A percentile compares a stretch with the other conserved stretches of the same genome.
phyloP scores from a whole-genome alignment of 73 alveolate genomes.

The Paramecium pentaurelia region DNA sequence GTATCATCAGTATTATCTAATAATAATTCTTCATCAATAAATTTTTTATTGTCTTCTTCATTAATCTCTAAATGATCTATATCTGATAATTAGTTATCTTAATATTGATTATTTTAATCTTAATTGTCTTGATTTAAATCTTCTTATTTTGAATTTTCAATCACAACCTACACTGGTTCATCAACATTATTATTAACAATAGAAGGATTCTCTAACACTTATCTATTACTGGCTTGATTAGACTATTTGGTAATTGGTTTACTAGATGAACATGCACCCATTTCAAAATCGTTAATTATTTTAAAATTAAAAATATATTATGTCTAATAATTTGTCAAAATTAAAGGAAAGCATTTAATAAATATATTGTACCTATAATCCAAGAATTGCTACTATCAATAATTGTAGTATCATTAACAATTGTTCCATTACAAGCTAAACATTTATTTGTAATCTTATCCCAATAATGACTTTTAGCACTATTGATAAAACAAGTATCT shows the following conservation, averaged over 20 bases:
- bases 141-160: neutral
- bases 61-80: neutral
- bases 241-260: neutral
- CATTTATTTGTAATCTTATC: neutral
- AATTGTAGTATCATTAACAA: neutral
- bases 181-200: neutral
- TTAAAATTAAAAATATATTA: neutral
- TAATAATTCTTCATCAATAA: neutral
- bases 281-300: constrained; percentile 7
- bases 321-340: neutral
- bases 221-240: neutral
- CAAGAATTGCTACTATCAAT: neutral
- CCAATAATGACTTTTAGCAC: constrained; percentile 26
- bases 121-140: neutral
- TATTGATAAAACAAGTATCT: neutral
- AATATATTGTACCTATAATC: neutral
- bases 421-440: neutral
- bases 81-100: neutral
- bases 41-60: neutral
- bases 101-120: neutral
- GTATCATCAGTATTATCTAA: constrained; percentile 1
- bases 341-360: neutral
- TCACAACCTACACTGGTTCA: neutral
- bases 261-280: constrained; percentile 20
- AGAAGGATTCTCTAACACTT: neutral